Base-by-base conservation (phyloP, 2,329 filamentous ascomycete genomes). In the Teratosphaeria gauchensis region DNA sequence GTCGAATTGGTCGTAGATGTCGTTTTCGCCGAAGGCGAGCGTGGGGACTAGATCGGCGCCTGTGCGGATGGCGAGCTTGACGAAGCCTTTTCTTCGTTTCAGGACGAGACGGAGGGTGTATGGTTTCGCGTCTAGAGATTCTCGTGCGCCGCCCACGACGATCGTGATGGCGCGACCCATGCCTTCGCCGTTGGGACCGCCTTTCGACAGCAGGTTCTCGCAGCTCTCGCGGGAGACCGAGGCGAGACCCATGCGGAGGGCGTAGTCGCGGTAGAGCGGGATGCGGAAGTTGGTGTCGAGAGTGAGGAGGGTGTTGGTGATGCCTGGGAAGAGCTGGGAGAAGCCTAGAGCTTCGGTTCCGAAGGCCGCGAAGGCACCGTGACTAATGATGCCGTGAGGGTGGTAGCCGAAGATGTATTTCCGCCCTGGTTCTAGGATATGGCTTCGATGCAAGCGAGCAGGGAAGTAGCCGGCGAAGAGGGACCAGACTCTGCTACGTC, bases 361-460 rank as follows among this genome's bases (percentile, higher is more conserved):
- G 69, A 97, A 97, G 4, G 92, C 89, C 4, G 86, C 89, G 76
- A 92, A 96, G 0, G 92, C 92, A n/a, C 92, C 94, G 67, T 96
- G 90, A 4, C 89, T 94, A 69, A 99, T 96, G 73, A 99, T 97
- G 28, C 94, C 92, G 71, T 99, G 94, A 0, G 94, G 94, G 68
- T 97, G 94, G 73, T 97, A 97, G 52, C 92, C 92, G 68, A 99
- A 91, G 63, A 99, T 91, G 76, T 97, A 99, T 74, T 95, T 96
- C 62, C 91, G 82, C 1, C 87, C 90, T 0, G 90, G 82, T 24
- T 88, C 83, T 6, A 99, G 82, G 58, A 87, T 81, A 64, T 88
- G 82, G 3, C 90, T 94, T 64, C 94, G 90, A 76, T 97, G 91
- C 46, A 99, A 81, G 58, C 83, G 83, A 54, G 91, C 90, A 3